Evolutionary conservation across 2,329 filamentous ascomycete species (phyloP), one percentile per base, ranked within the genome.

Genomic region (Exophiala oligosperma): DNA sequence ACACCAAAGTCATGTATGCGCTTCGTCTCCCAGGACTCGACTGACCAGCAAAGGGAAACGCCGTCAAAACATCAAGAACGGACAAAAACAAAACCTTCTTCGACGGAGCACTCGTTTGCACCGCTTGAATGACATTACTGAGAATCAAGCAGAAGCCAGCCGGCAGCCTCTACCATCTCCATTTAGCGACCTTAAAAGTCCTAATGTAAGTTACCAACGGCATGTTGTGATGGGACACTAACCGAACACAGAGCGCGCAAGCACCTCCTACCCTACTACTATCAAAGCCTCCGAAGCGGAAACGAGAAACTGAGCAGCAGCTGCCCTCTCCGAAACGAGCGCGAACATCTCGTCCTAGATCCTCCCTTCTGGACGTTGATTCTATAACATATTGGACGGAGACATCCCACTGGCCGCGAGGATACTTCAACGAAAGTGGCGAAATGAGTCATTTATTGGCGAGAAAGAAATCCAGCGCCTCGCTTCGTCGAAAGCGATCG

Each of bases 361-460:
- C 43, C 43, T 24, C 43, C 11, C 14, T 26, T 46, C 49, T 63
- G 23, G 50, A 67, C 24, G 63, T 62, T 55, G 62, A 66, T 50
- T 62, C 56, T 60, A 53, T 71, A 61, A 47, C 57, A 56, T 65
- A 67, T 62, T 70, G 61, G 66, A 66, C 46, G 11, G 37, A 60
- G 54, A 60, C 66, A 47, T 5, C 48, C 17, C 40, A 44, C 52
- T 68, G 64, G 70, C 68, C 64, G 52, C 61, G 65, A 65, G 63
- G 66, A 66, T 69, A 67, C 50, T 69, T 67, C 52, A 60, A 57
- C 56, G 50, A 51, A 51, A 38, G 49, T 38, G 49, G 29, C n/a
- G 37, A 44, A 61, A 71, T 70, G 67, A 67, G 65, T 49, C 61
- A 67, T 60, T 56, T 72, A 47, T 68, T 72, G 63, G 68, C 70